Conservation (phyloP, 495 filamentous ascomycete genomes). For the Tuber umbilicatum region DNA sequence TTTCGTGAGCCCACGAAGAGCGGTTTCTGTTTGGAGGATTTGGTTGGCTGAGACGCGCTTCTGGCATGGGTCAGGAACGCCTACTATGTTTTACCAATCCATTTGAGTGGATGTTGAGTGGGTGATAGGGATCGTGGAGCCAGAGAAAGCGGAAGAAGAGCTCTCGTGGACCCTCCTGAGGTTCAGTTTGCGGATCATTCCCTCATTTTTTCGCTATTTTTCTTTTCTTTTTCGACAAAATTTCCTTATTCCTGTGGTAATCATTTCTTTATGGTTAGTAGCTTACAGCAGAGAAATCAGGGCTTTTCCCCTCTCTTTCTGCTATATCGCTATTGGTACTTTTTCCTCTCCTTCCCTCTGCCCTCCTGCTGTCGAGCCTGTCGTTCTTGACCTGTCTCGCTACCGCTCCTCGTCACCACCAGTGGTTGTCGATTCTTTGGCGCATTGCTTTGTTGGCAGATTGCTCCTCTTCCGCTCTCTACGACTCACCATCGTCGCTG, state of each 20-base stretch:
- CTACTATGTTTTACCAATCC: not conserved
- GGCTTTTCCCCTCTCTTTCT: not conserved
- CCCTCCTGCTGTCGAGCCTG: not conserved
- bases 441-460: slow-evolving; percentile 38
- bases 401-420: not conserved
- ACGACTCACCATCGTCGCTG: slow-evolving; percentile 29
- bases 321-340: not conserved
- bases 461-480: slow-evolving; percentile 31
- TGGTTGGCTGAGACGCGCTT: not conserved
- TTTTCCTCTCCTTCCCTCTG: not conserved
- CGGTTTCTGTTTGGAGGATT: not conserved
- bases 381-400: not conserved
- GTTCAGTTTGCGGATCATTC: not conserved
- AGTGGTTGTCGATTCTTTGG: slow-evolving; percentile 14
- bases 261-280: not conserved
- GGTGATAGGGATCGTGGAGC: not conserved
- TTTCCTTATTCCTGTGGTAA: not conserved
- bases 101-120: not conserved
- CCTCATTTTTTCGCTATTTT: not conserved
- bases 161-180: not conserved
- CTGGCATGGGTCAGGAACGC: not conserved
- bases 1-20: not conserved
- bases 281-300: not conserved
- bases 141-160: not conserved
- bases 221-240: not conserved